phyloP scores from a whole-genome alignment of 768 basidiomycete genomes.

The Tylopilus sp. region DNA sequence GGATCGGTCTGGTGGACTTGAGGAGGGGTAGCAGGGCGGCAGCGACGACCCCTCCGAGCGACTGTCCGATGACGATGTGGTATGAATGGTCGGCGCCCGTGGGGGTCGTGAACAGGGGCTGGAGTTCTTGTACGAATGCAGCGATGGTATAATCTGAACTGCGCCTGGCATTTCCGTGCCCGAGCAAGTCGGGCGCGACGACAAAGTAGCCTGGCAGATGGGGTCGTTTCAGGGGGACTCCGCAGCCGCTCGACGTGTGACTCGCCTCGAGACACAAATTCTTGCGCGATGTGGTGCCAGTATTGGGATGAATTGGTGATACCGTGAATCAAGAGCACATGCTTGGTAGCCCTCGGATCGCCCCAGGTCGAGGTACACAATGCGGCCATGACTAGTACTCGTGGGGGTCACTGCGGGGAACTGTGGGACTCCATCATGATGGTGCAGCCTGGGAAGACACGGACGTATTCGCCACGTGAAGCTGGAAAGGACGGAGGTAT shows the following conservation, averaged over 20 bases:
- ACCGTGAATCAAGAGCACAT: constrained; percentile 21
- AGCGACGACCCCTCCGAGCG: constrained; percentile 17
- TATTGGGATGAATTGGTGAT: constrained; percentile 8
- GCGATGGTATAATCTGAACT: constrained; percentile 8
- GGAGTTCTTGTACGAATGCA: constrained; percentile 8
- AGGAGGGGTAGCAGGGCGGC: constrained; percentile 13
- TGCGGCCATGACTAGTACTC: background rate
- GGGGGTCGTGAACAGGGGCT: background rate
- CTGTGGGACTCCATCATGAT: background rate
- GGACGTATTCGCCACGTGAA: background rate
- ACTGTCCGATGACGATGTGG: constrained; percentile 16
- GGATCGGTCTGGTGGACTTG: constrained; percentile 1
- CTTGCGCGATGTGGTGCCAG: constrained; percentile 15
- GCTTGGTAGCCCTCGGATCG: constrained; percentile 12
- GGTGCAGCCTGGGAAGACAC: background rate
- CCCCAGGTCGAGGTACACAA: constrained; percentile 14
- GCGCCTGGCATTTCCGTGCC: constrained; percentile 11
- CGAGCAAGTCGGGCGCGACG: constrained; percentile 19
- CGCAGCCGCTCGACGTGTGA: background rate
- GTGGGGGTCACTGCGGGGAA: background rate
- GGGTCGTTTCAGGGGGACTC: background rate
- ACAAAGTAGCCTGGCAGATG: constrained; percentile 19
- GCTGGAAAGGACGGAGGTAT: background rate
- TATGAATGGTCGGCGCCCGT: background rate
- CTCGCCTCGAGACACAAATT: constrained; percentile 15